Evolutionary conservation across 1,284 basidiomycete species (phyloP).

Genomic region (Trichosporon sp.): DNA sequence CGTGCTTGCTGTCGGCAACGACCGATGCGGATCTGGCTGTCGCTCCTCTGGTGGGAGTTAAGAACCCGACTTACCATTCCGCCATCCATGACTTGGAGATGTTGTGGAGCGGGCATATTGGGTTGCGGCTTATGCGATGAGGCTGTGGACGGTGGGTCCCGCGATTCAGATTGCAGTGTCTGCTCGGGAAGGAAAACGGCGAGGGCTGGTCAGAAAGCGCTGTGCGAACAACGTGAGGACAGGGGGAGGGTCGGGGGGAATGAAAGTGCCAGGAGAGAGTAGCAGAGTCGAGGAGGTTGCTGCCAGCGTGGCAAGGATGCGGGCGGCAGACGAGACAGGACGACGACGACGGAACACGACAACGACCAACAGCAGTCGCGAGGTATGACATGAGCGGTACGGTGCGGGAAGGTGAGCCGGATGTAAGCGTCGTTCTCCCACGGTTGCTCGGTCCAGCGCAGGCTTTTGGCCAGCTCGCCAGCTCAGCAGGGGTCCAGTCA

Average conservation of each 20-base stretch:
- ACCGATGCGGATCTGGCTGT: background rate
- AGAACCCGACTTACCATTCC: slow-evolving; percentile 59
- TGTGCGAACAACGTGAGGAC: background rate
- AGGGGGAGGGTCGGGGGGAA: no score
- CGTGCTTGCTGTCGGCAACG: background rate
- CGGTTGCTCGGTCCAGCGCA: background rate
- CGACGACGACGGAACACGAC: background rate
- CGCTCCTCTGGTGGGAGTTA: background rate
- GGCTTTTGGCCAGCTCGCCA: background rate
- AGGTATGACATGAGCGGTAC: background rate
- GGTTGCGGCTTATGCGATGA: slow-evolving; percentile 4
- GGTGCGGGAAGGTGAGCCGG: background rate
- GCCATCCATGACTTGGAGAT: slow-evolving; percentile 62
- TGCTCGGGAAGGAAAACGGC: background rate
- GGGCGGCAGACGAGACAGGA: background rate
- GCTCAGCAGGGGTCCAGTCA: background rate
- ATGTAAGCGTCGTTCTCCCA: background rate
- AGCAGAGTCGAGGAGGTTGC: background rate
- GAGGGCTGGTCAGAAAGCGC: background rate
- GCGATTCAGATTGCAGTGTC: background rate
- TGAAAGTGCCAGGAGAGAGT: background rate
- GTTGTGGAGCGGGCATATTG: slow-evolving; percentile 12
- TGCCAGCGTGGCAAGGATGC: background rate
- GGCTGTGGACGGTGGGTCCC: slow-evolving; percentile 4
- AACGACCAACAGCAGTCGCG: background rate